Percentiles rank a stretch among this genome's conserved stretches.
Evolutionary conservation across 2,329 filamentous ascomycete genomes (phyloP).

Genomic region (Colletotrichum sp.): DNA sequence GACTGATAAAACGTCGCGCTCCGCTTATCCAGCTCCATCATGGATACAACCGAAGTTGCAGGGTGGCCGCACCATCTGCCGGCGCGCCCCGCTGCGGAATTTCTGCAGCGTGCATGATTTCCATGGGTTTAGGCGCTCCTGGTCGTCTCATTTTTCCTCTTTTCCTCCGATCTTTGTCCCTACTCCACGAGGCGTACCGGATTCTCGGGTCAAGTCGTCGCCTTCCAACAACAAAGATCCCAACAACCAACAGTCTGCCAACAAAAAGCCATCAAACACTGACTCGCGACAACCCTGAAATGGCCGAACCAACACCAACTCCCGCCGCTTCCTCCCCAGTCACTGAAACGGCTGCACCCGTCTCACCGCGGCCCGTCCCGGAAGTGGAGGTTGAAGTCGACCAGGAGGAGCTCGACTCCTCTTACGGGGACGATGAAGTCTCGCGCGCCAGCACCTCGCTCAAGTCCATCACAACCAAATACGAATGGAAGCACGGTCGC

Average conservation of each 20-base stretch:
- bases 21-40: not conserved
- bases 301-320: not conserved
- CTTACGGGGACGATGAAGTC: not conserved
- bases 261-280: not conserved
- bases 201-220: not conserved
- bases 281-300: not conserved
- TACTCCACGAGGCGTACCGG: not conserved
- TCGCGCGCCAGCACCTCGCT: slow-evolving; percentile 6
- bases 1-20: not conserved
- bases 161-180: not conserved
- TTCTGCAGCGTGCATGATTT: not conserved
- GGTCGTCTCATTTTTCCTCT: not conserved
- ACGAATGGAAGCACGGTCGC: slow-evolving; percentile 13
- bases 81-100: not conserved
- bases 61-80: not conserved
- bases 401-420: not conserved
- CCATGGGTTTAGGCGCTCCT: not conserved
- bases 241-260: not conserved
- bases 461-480: not conserved
- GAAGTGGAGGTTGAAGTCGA: slow-evolving; percentile 10
- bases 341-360: not conserved
- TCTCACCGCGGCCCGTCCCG: not conserved
- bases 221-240: not conserved
- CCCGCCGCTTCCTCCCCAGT: not conserved
- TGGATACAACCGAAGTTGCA: not conserved